phyloP scores from a whole-genome alignment of 139 green algal genomes.

The Haematococcus lacustris region DNA sequence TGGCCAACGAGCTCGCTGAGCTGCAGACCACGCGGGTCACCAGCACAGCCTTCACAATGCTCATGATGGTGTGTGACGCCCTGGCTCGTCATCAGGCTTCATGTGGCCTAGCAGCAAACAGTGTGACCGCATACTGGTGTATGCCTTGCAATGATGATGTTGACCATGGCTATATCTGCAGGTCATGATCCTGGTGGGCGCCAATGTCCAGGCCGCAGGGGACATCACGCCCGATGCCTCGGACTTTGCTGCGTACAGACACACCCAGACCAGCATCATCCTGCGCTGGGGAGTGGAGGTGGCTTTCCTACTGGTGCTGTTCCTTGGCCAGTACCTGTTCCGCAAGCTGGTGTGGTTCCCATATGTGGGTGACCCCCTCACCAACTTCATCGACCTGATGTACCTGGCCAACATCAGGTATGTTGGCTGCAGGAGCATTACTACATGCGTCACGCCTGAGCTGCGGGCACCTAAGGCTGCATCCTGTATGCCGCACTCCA shows the following conservation, averaged over 20 bases:
- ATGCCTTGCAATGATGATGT: no score
- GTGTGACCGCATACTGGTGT: no score
- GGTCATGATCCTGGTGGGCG: slow-evolving; percentile 36
- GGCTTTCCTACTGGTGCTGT: slow-evolving; percentile 32
- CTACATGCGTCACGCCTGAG: no score
- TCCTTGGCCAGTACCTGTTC: slow-evolving; percentile 32
- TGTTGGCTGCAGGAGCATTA: no score
- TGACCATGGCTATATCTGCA: no score
- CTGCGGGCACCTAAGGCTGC: no score
- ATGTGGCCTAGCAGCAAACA: no score
- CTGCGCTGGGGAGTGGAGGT: slow-evolving; percentile 37
- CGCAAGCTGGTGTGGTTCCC: slow-evolving; percentile 26
- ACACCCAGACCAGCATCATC: slow-evolving; percentile 34
- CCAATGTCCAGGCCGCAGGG: slow-evolving; percentile 22
- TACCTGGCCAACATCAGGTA: slow-evolving; percentile 64
- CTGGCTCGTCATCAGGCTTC: no score
- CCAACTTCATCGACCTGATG: slow-evolving; percentile 55
- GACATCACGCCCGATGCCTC: slow-evolving; percentile 31
- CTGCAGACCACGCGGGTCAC: slow-evolving; percentile 10
- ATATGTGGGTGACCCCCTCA: slow-evolving; percentile 41
- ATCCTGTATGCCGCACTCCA: no score
- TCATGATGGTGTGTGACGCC: slow-evolving; percentile 38
- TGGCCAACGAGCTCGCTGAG: slow-evolving; percentile 41
- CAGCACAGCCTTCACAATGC: slow-evolving; percentile 38
- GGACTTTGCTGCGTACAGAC: slow-evolving; percentile 25